phyloP scores from a whole-genome alignment of 2,329 filamentous ascomycete species.

The Tolypocladium endophyticum region DNA sequence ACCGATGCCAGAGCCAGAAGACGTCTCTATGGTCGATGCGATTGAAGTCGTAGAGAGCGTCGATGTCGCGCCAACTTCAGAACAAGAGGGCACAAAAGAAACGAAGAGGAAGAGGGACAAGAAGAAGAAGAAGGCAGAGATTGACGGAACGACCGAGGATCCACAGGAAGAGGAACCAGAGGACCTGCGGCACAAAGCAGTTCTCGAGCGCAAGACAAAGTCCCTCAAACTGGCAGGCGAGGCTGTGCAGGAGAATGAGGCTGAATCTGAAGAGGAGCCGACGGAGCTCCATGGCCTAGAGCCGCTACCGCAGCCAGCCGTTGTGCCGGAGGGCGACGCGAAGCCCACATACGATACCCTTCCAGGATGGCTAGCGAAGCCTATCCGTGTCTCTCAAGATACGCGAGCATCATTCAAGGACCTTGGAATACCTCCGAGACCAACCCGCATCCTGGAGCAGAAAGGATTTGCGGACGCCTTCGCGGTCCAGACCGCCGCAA shows the following conservation, averaged over 20 bases:
- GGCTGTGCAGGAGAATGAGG: conserved; percentile 19
- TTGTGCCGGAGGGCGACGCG: conserved; percentile 43
- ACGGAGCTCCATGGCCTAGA: conserved; percentile 59
- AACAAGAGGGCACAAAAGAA: conserved; percentile 4
- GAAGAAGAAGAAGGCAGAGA: conserved; percentile 9
- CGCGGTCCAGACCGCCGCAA: conserved; percentile 37
- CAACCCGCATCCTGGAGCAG: conserved; percentile 51
- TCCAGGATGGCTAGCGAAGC: conserved; percentile 70
- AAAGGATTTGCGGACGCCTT: conserved; percentile 38
- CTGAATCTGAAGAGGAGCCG: conserved; percentile 19
- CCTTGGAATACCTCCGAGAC: conserved; percentile 51
- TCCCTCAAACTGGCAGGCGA: conserved; percentile 39
- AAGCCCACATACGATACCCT: conserved; percentile 66
- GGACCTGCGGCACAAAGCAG: conserved; percentile 32
- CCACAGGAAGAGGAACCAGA: conserved; percentile 15
- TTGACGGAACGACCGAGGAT: conserved; percentile 14
- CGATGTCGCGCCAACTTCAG: neutral
- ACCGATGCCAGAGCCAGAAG: neutral
- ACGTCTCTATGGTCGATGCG: conserved; percentile 3
- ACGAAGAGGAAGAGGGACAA: conserved; percentile 6
- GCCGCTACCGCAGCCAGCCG: conserved; percentile 70
- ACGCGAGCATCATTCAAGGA: conserved; percentile 49
- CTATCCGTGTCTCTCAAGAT: conserved; percentile 55
- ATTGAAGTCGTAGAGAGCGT: neutral
- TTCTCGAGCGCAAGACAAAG: conserved; percentile 46